Evolutionary conservation across 257 asterid genomes (phyloP).

Genomic region (Leonotis leonurus): DNA sequence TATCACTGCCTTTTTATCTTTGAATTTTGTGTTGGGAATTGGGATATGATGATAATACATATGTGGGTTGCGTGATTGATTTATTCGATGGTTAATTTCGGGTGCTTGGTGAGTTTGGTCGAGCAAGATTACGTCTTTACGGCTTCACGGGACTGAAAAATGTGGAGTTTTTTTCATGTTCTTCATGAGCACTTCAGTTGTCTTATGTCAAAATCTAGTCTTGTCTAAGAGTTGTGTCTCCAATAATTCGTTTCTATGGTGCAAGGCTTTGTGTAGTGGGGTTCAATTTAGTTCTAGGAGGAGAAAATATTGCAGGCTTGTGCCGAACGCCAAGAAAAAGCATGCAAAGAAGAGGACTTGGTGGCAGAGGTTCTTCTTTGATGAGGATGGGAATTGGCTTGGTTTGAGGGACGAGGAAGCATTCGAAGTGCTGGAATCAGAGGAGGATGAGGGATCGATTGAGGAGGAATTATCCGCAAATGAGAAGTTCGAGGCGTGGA

Average conservation of each 20-base stretch:
- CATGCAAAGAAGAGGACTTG: conserved; percentile 52
- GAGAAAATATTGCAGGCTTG: conserved; percentile 43
- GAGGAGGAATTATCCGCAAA: conserved; percentile 55
- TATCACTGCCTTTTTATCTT: neutral
- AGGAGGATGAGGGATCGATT: conserved; percentile 38
- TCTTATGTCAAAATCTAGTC: conserved; percentile 50
- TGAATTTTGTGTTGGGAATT: conserved; percentile 16
- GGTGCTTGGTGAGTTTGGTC: conserved; percentile 14
- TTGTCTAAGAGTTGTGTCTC: conserved; percentile 26
- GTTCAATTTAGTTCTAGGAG: conserved; percentile 32
- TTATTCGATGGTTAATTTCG: conserved; percentile 26
- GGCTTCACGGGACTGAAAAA: conserved; percentile 49
- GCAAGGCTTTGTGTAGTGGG: conserved; percentile 22
- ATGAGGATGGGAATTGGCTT: conserved; percentile 84
- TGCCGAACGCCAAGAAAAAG: conserved; percentile 64
- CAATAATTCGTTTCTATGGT: conserved; percentile 20
- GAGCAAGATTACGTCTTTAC: conserved; percentile 38
- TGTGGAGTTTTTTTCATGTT: conserved; percentile 52
- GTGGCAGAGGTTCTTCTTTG: conserved; percentile 81
- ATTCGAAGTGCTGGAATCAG: conserved; percentile 54
- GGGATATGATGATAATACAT: conserved; percentile 20
- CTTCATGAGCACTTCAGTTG: conserved; percentile 87
- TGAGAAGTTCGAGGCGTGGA: conserved; percentile 97
- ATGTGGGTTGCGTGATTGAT: conserved; percentile 32
- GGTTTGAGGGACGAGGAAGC: conserved; percentile 76